Base-by-base conservation (phyloP, 441 rosid genomes). In the Aleurites moluccanus region DNA sequence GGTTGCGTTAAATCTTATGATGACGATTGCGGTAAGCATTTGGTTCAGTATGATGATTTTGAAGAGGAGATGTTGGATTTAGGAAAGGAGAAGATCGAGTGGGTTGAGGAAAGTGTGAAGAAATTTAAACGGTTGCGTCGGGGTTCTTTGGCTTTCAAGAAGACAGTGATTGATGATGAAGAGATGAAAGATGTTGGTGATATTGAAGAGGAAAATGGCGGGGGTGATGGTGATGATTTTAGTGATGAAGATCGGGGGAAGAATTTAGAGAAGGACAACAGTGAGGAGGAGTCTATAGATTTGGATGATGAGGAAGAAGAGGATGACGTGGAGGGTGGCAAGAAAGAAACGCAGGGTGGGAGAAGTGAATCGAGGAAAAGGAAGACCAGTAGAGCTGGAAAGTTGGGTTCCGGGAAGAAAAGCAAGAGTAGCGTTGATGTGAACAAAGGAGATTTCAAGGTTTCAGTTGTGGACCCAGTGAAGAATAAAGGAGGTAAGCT, bases 61-160 rank as follows among this genome's bases (percentile, higher is more conserved):
- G 98, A 96, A 76, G 98, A 96, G 86, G 98, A 96, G 82, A 55
- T 81, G 77, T 83, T 96, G 90, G 93, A 94, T 82, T 87, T 96
- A 75, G 89, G 84, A 9, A 91, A 86, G 81, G 99, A 96, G 86
- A 91, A 85, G 87, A 78, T 91, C 53, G 96, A 96, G 86, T 96
- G 97, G 97, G 72, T 89, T 10, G 80, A 84, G 81, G 87, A 47
- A 69, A 76, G 72, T 3, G 83, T 35, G 70, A 77, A n/a, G 72
- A 83, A 73, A 74, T 83, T 92, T 55, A 96, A 91, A 85, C 87
- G 97, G 63, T 80, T 92, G 81, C 86, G 89, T 40, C 86, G 91
- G 50, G 93, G 91, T 72, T 78, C 84, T 76, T 80, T 79, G 69
- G 73, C 81, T 78, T 77, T 83, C 21, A 85, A 83, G 78, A 91